Evolutionary conservation across 306 rosid species (phyloP).

Genomic region (Malus sylvestris): DNA sequence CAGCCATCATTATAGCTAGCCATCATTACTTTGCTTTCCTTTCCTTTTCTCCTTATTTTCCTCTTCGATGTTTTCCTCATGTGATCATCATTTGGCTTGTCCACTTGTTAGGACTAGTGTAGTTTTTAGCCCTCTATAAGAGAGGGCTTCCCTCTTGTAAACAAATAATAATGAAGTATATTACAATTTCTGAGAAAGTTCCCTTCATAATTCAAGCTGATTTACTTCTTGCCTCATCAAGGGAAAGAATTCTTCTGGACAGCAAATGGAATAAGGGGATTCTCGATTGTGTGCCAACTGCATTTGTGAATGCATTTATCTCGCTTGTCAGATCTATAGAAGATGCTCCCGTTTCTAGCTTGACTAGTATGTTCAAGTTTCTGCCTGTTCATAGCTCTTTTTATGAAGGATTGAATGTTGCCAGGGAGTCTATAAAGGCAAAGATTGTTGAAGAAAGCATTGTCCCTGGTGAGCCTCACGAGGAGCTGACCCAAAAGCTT

Average conservation of each 20-base stretch:
- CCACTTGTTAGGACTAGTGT: too few species aligned
- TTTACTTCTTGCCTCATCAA: constrained; percentile 61
- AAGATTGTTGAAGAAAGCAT: constrained; percentile 35
- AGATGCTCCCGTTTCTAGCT: constrained; percentile 32
- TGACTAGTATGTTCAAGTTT: constrained; percentile 39
- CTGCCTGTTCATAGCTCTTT: constrained; percentile 39
- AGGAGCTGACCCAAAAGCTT: constrained; percentile 20
- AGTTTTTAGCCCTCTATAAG: too few species aligned
- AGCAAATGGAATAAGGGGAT: constrained; percentile 71
- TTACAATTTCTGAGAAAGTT: constrained; percentile 10
- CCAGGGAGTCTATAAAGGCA: constrained; percentile 38
- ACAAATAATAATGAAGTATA: too few species aligned
- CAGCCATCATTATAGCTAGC: too few species aligned
- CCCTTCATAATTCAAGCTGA: constrained; percentile 73
- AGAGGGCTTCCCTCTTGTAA: too few species aligned
- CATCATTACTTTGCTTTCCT: too few species aligned
- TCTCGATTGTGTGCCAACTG: constrained; percentile 47
- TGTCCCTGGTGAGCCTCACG: constrained; percentile 46
- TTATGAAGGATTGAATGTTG: constrained; percentile 31
- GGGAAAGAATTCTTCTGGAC: constrained; percentile 60
- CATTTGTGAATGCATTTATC: constrained; percentile 55
- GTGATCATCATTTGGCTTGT: too few species aligned
- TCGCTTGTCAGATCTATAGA: constrained; percentile 28
- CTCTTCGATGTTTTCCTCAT: too few species aligned
- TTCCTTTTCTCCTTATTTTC: too few species aligned